Base-by-base conservation (phyloP, 2,329 filamentous ascomycete species). In the Fusarium succisae region DNA sequence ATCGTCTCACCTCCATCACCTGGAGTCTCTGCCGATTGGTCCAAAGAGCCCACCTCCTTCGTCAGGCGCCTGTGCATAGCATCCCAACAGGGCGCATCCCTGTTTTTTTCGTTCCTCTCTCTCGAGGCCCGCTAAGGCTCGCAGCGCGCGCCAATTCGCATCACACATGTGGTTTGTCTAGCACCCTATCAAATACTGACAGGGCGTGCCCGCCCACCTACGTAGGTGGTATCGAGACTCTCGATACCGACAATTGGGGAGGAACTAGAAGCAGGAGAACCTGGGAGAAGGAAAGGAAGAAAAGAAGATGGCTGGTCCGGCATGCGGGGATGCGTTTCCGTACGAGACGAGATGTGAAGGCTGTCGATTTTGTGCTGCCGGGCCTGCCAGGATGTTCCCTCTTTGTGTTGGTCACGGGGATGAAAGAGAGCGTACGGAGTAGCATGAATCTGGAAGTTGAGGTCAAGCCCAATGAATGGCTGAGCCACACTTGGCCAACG, bases 51-150 rank as follows among this genome's bases (percentile, higher is more conserved):
- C 66, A 48, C 55, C 44, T 64, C 32, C 47, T 51, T 63, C 70
- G 65, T 78, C 76, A 69, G 76, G 76, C 76, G 76, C 76, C 76
- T 76, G 70, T 78, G 76, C 76, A 78, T 63, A 30, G 37, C 43
- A 55, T 64, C 61, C 54, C 50, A 65, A 43, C 71, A 71, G 55
- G 71, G 71, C 39, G 35, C 30, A 70, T 70, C 71, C 63, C 43
- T 74, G 69, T 64, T 71, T 66, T 67, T 59, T 47, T 28, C 32
- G n/a, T 58, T 48, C 26, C 51, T 61, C 17, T 55, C 35, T 48
- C 20, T 41, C 39, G 68, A 60, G 59, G 55, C 56, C 69, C 70
- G 66, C 53, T 57, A 54, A 53, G 63, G 50, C 58, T 56, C 24
- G 22, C 63, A 59, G 66, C 55, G 65, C 66, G 63, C 65, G 64